A percentile compares a stretch with the other conserved stretches of the same genome.
These are phyloP conservation scores for Sanghuangporus weigelae DNA, from an alignment of 1,284 basidiomycete species.

Conservation along the genomic window DNA sequence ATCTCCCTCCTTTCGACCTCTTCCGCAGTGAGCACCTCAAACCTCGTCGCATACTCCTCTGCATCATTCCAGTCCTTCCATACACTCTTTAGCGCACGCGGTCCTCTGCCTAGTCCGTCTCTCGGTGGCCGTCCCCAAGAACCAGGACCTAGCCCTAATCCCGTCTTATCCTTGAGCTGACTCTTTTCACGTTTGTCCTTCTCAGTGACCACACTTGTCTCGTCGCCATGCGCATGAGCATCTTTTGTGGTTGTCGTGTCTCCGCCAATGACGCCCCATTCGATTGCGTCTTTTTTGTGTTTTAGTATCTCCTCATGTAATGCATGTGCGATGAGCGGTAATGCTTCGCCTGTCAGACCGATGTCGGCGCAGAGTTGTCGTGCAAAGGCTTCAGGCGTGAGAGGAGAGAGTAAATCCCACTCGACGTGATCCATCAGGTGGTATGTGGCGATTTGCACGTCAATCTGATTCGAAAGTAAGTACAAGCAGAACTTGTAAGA, in stretches of 20 bases:
- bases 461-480: constrained; percentile 57
- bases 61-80: constrained; percentile 96
- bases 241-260: constrained; percentile 25
- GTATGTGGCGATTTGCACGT: constrained; percentile 93
- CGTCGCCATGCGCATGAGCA: constrained; percentile 15
- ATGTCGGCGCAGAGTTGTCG: constrained; percentile 79
- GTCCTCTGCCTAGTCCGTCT: constrained; percentile 59
- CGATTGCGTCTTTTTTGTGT: constrained; percentile 92
- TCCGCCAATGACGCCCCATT: constrained; percentile 81
- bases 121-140: constrained; percentile 59
- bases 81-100: constrained; percentile 79
- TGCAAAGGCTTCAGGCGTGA: constrained; percentile 89
- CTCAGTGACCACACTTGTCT: constrained; percentile 23
- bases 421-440: constrained; percentile 94
- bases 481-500: constrained; percentile 2
- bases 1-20: constrained; percentile 87
- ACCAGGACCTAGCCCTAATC: constrained; percentile 51
- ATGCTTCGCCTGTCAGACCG: constrained; percentile 83
- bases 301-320: constrained; percentile 93
- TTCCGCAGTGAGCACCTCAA: constrained; percentile 83
- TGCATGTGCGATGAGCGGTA: constrained; percentile 87
- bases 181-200: constrained; percentile 39
- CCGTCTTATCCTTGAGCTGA: constrained; percentile 72
- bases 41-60: constrained; percentile 86
- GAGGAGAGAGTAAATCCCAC: constrained; percentile 92